A percentile compares a stretch with the other conserved stretches of the same genome.
phyloP scores from a whole-genome alignment of 2,329 filamentous ascomycete species.

The Fonsecaea multimorphosa region DNA sequence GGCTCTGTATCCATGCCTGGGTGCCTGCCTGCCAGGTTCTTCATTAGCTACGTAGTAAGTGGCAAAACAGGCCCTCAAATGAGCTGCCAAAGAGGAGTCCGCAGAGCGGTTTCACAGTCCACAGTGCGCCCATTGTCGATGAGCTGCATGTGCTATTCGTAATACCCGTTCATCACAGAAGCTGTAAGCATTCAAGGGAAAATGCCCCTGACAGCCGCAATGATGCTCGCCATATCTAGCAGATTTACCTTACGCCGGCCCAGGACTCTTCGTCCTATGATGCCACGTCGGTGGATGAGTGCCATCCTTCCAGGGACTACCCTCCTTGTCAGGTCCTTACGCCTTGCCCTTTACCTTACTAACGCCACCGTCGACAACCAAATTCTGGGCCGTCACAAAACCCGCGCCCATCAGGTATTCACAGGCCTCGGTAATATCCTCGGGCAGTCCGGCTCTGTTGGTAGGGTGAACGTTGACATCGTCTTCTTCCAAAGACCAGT shows the following conservation, averaged over 20 bases:
- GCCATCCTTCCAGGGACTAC: no score
- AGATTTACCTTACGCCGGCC: no score
- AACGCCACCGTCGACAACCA: conserved; percentile 40
- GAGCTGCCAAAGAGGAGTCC: no score
- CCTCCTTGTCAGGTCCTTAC: not conserved
- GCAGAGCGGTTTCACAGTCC: no score
- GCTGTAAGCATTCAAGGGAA: not conserved
- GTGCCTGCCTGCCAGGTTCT: not conserved
- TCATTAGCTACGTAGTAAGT: not conserved
- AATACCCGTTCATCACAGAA: not conserved
- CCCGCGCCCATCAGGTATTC: conserved; percentile 43
- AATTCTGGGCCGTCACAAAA: conserved; percentile 40
- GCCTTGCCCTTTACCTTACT: conserved; percentile 37
- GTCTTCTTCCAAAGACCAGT: conserved; percentile 49
- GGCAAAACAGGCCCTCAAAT: not conserved
- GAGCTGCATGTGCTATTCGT: not conserved
- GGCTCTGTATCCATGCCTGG: not conserved
- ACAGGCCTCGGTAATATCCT: conserved; percentile 54
- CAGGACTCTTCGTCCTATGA: not conserved
- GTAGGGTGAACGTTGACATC: conserved; percentile 53
- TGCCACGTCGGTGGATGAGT: not conserved
- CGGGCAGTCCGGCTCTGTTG: conserved; percentile 54
- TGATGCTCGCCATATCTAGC: no score
- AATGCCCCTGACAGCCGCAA: not conserved
- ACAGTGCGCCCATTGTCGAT: not conserved